A percentile compares a stretch with the other conserved stretches of the same genome.
Evolutionary conservation across 1,284 basidiomycete genomes (phyloP).

Genomic region (Mycosarcoma maydis): DNA sequence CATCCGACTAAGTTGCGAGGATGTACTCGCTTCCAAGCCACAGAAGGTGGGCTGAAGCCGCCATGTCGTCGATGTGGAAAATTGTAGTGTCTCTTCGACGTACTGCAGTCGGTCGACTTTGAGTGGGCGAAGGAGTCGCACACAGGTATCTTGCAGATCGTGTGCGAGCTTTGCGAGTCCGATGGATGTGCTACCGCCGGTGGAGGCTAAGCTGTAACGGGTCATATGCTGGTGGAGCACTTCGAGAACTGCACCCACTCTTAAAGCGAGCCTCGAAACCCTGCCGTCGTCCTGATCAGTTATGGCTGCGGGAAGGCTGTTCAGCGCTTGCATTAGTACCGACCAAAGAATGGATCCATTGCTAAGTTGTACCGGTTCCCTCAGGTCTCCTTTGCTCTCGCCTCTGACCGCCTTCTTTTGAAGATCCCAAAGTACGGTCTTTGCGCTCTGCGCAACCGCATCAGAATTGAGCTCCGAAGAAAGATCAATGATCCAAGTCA

Average conservation of each 20-base stretch:
- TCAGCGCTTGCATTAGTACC: slow-evolving; percentile 14
- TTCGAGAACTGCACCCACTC: slow-evolving; percentile 12
- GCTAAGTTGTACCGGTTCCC: not conserved
- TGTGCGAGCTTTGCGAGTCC: slow-evolving; percentile 7
- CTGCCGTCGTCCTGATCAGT: slow-evolving; percentile 12
- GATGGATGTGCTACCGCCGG: not conserved
- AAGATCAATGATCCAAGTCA: slow-evolving; percentile 39
- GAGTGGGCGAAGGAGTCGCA: slow-evolving; percentile 7
- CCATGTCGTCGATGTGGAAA: not conserved
- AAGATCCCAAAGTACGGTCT: slow-evolving; percentile 3
- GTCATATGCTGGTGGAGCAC: not conserved
- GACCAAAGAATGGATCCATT: slow-evolving; percentile 10
- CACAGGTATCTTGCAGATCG: slow-evolving; percentile 6
- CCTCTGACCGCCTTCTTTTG: not conserved
- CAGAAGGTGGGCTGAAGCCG: slow-evolving; percentile 22
- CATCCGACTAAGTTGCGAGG: slow-evolving; percentile 21
- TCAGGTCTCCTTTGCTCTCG: not conserved
- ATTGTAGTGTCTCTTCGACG: slow-evolving; percentile 1
- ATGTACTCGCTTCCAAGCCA: slow-evolving; percentile 16
- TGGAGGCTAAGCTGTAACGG: not conserved
- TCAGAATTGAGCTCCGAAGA: slow-evolving; percentile 11
- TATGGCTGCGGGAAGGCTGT: slow-evolving; percentile 14
- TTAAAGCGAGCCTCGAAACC: slow-evolving; percentile 20
- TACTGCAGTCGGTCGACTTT: slow-evolving; percentile 15
- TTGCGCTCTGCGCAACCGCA: not conserved